Conservation (phyloP, 768 basidiomycete species). For the Lyophyllum atratum region DNA sequence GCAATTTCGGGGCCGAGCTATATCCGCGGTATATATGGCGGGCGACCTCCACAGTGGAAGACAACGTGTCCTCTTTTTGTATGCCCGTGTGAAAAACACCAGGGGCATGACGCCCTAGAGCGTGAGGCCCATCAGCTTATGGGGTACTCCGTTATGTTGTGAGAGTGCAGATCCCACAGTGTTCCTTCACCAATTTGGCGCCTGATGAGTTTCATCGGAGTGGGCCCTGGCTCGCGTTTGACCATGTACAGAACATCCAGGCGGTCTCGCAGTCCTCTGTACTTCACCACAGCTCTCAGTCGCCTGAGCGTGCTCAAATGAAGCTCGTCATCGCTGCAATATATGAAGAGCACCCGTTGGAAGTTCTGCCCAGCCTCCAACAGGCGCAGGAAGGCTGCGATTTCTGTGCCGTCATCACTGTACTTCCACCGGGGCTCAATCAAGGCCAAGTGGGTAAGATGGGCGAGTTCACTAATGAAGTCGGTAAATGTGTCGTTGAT, state of each 20-base stretch:
- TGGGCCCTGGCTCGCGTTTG: conserved; percentile 3
- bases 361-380: conserved; percentile 8
- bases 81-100: not conserved
- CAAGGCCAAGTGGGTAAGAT: conserved; percentile 12
- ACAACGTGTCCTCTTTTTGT: not conserved
- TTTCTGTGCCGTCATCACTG: conserved; percentile 15
- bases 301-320: conserved; percentile 13
- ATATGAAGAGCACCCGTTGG: conserved; percentile 13
- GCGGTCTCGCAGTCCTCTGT: not conserved
- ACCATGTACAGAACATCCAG: conserved; percentile 8
- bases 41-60: no score
- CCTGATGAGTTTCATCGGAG: conserved; percentile 8
- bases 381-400: conserved; percentile 9
- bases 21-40: no score
- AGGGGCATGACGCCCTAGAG: not conserved
- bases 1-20: no score
- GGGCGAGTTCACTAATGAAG: conserved; percentile 4
- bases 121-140: not conserved
- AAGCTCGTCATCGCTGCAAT: conserved; percentile 5
- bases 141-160: not conserved
- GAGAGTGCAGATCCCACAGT: conserved; percentile 6
- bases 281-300: conserved; percentile 4
- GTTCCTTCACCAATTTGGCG: conserved; percentile 11
- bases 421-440: conserved; percentile 19
- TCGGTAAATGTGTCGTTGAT: conserved; percentile 12